A percentile compares a stretch with the other conserved stretches of the same genome.
Evolutionary conservation across 495 filamentous ascomycete species (phyloP).

Genomic region (Pyrenula aspistea): DNA sequence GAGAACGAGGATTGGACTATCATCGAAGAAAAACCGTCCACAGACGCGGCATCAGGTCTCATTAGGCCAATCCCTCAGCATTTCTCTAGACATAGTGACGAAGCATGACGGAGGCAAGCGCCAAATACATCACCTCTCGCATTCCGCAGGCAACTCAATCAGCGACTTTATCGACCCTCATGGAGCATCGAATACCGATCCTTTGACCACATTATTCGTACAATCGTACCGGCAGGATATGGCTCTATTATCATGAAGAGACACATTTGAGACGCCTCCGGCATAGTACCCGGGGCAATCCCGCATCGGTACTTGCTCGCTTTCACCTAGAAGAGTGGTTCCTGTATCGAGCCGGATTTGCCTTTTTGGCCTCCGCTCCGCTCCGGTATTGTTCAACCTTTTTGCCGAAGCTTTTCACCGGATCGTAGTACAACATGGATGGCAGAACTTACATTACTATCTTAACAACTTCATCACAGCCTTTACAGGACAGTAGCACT

Average conservation of each 20-base stretch:
- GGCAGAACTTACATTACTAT: not conserved
- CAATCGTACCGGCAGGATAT: not conserved
- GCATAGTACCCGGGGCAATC: not conserved
- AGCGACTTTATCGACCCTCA: not conserved
- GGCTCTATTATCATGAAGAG: not conserved
- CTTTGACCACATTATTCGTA: not conserved
- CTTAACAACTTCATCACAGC: not conserved
- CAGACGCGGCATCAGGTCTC: not conserved
- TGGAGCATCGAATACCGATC: not conserved
- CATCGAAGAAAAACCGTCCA: not conserved
- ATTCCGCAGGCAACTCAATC: not conserved
- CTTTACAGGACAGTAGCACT: not conserved
- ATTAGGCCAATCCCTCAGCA: not conserved
- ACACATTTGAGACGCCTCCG: not conserved
- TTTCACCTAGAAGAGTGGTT: not conserved
- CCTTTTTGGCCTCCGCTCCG: not conserved
- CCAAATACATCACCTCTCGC: not conserved
- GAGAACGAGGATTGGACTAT: not conserved
- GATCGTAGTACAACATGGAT: not conserved
- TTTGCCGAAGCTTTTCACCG: not conserved
- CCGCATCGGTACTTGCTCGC: not conserved
- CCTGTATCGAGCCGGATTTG: not conserved
- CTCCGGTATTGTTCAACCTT: not conserved
- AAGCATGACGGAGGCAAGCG: not conserved
- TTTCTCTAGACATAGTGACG: not conserved